A percentile compares a stretch with the other conserved stretches of the same genome.
These are phyloP conservation scores for Viridothelium virens DNA, from an alignment of 495 filamentous ascomycete species.

Conservation along the genomic window DNA sequence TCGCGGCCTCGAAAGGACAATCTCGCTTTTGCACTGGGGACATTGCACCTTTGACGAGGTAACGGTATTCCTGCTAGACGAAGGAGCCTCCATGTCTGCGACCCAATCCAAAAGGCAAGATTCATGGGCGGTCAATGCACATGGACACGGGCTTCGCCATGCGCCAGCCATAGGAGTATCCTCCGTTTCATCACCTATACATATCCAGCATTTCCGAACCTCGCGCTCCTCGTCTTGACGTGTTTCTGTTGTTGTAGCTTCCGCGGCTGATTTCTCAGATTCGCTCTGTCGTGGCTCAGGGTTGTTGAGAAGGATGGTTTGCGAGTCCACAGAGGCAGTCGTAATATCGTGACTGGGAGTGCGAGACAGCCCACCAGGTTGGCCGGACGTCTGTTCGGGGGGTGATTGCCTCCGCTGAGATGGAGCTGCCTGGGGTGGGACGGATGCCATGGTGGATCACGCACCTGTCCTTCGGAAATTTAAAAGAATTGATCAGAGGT, in stretches of 20 bases:
- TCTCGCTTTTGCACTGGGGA: slow-evolving; percentile 79
- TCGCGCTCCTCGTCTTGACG: slow-evolving; percentile 30
- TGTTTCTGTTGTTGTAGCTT: slow-evolving; percentile 12
- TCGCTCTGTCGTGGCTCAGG: slow-evolving; percentile 11
- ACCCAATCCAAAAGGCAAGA: slow-evolving; percentile 86
- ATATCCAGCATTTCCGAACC: slow-evolving; percentile 79
- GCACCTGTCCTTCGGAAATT: not conserved
- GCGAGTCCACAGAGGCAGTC: slow-evolving; percentile 29
- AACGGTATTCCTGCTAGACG: slow-evolving; percentile 36
- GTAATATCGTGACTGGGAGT: slow-evolving; percentile 24
- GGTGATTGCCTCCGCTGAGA: slow-evolving; percentile 10
- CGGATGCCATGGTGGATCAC: not conserved
- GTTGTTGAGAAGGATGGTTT: slow-evolving; percentile 33
- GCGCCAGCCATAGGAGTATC: slow-evolving; percentile 50
- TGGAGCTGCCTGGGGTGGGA: not conserved
- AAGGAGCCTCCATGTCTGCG: slow-evolving; percentile 63
- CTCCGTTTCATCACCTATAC: slow-evolving; percentile 77
- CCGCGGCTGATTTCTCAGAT: not conserved
- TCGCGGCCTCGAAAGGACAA: slow-evolving; percentile 62
- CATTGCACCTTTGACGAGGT: slow-evolving; percentile 58
- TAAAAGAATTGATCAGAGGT: not conserved
- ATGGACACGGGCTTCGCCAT: slow-evolving; percentile 87
- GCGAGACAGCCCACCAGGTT: not conserved
- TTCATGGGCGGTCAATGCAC: slow-evolving; percentile 83
- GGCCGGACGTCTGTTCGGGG: not conserved